Conservation (phyloP, 768 basidiomycete genomes). For the Lactarius deliciosus region DNA sequence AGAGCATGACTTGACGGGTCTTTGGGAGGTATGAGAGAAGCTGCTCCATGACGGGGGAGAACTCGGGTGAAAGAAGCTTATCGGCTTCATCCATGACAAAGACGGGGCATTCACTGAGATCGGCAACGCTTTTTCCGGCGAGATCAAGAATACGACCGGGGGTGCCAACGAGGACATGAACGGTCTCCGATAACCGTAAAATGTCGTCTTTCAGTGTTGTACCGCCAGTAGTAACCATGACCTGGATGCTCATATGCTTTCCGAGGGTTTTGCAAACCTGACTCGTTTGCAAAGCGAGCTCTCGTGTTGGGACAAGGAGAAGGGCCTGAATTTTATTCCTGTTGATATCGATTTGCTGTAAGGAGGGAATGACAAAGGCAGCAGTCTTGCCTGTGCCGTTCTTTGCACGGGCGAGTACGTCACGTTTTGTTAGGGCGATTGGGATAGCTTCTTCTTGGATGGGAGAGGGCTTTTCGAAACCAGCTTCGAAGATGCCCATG, state of each 20-base stretch:
- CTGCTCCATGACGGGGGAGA: constrained; percentile 98
- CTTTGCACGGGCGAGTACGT: constrained; percentile 93
- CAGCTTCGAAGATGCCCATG: constrained; percentile 99
- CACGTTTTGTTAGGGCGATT: constrained; percentile 87
- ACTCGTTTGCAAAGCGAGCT: constrained; percentile 96
- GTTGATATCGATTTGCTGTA: constrained; percentile 85
- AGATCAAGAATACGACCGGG: constrained; percentile 96
- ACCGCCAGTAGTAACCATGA: constrained; percentile 99
- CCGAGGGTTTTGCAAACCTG: constrained; percentile 98
- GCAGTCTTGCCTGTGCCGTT: constrained; percentile 98
- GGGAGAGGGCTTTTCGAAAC: constrained; percentile 93
- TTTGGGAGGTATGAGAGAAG: constrained; percentile 80
- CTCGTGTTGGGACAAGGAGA: constrained; percentile 96
- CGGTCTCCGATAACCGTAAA: constrained; percentile 81
- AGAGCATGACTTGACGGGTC: constrained; percentile 96
- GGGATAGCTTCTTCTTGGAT: constrained; percentile 99
- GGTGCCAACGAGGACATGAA: constrained; percentile 96
- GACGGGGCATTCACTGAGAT: constrained; percentile 90
- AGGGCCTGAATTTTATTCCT: constrained; percentile 93
- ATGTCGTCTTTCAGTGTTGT: constrained; percentile 99
- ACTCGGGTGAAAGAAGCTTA: constrained; percentile 95
- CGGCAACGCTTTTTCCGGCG: constrained; percentile 88
- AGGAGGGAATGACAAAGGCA: constrained; percentile 96
- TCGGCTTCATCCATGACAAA: constrained; percentile 99
- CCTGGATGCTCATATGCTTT: constrained; percentile 92